phyloP scores from a whole-genome alignment of 108 stramenopile genomes.

The Cyclotella atomus region DNA sequence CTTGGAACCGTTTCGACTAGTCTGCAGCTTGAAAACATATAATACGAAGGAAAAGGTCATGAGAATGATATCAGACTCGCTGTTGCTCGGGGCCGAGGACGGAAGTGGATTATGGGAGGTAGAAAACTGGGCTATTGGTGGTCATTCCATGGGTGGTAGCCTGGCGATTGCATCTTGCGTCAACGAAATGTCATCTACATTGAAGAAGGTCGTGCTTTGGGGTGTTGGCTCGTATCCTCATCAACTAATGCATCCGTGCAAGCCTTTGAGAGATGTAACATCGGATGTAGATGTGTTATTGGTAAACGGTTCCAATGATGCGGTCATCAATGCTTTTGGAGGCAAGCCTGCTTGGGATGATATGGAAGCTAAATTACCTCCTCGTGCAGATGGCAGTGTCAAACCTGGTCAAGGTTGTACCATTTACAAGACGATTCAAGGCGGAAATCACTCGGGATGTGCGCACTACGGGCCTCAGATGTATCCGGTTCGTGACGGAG shows the following conservation, averaged over 20 bases:
- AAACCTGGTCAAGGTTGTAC: conserved; percentile 18
- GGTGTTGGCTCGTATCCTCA: conserved; percentile 31
- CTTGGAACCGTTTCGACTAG: conserved; percentile 42
- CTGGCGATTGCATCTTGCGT: conserved; percentile 34
- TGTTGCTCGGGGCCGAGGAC: conserved; percentile 8
- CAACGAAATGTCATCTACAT: conserved; percentile 41
- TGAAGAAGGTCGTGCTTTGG: conserved; percentile 48
- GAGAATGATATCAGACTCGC: conserved; percentile 42
- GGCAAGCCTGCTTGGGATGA: conserved; percentile 10
- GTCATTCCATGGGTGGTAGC: conserved; percentile 58
- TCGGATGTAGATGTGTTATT: conserved; percentile 32
- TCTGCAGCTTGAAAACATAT: conserved; percentile 16
- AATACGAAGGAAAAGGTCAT: conserved; percentile 35
- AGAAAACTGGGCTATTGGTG: conserved; percentile 61
- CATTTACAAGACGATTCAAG: conserved; percentile 25
- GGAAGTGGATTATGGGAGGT: conserved; percentile 33
- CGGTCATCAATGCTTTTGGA: conserved; percentile 11
- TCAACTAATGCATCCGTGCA: conserved; percentile 16
- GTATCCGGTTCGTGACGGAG: conserved; percentile 44
- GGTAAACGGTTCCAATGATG: conserved; percentile 43
- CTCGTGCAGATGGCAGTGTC: neutral
- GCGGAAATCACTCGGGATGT: conserved; percentile 57
- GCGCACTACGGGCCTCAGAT: conserved; percentile 52
- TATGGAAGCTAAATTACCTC: conserved; percentile 38
- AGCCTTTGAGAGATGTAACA: conserved; percentile 18